Base-by-base conservation (phyloP, 1,284 basidiomycete genomes). In the Ustilago trichophora region DNA sequence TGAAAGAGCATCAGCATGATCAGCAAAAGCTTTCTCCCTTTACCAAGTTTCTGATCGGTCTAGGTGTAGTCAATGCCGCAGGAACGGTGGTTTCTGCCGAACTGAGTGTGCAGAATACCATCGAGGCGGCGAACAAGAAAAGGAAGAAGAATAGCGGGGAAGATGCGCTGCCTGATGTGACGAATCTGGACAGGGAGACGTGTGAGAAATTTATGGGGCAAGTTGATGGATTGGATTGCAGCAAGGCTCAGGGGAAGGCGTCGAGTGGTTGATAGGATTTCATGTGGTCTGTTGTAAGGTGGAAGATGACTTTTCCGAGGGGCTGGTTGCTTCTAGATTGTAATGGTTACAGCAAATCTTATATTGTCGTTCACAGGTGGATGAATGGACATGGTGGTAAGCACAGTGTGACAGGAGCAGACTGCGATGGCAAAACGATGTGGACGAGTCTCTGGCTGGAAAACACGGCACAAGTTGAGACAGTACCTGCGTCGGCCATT, bases 1-100 rank as follows among this genome's bases (percentile, higher is more conserved):
- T 53, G 3, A 43, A 44, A 15, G n/a, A 44, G 16, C 44, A 53
- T 13, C 57, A 59, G 13, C 40, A 43, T 19, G 50, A 52, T 13
- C 25, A 31, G 2, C 15, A n/a, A 1, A 37, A 43, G 16, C 18
- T 53, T 16, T 35, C 43, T 5, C n/a, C 21, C 2, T 52, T 25
- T 18, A 32, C 50, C n/a, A 60, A 60, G 16, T 4, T 10, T 0
- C 9, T 54, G 34, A 24, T 60, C n/a, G 51, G 18, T 5, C 1
- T 41, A 3, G 41, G 31, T 0, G 3, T 37, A 3, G 5, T 48
- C 25, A 53, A 40, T 24, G 57, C 51, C 2, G 41, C 40, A 1
- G 50, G 40, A 2, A 41, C 34, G 11, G 21, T 31, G 1, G 31
- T 31, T 1, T 24, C 40, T 7, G 45, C 57, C 3, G 57, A 49